phyloP scores from a whole-genome alignment of 2,329 filamentous ascomycete genomes.

The Eutypa lata region DNA sequence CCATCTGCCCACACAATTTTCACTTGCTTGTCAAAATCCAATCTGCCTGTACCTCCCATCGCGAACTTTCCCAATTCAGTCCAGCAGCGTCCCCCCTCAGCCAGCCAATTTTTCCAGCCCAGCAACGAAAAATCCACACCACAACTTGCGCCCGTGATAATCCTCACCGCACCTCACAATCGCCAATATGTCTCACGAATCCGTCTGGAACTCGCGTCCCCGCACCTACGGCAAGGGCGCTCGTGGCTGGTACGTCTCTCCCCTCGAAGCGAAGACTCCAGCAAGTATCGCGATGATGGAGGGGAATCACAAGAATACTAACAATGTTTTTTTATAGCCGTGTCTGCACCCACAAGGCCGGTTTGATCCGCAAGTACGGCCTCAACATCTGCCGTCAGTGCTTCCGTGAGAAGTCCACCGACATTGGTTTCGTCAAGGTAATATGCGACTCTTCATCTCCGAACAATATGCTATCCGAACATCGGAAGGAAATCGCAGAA shows the following conservation, averaged over 20 bases:
- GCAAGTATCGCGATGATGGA: too few species aligned
- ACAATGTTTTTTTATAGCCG: slow-evolving; percentile 44
- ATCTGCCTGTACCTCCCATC: background rate
- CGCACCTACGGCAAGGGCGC: slow-evolving; percentile 96
- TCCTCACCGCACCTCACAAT: background rate
- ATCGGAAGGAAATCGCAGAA: background rate
- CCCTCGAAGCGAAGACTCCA: too few species aligned
- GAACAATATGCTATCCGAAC: slow-evolving; percentile 8
- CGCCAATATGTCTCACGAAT: slow-evolving; percentile 68
- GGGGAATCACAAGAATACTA: slow-evolving; percentile 10
- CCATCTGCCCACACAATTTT: background rate
- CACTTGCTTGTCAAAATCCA: background rate
- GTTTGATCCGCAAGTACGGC: slow-evolving; percentile 99
- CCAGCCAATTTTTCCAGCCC: background rate
- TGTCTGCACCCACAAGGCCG: slow-evolving; percentile 86
- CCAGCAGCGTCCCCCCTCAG: background rate
- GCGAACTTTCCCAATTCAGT: background rate
- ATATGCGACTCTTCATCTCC: background rate
- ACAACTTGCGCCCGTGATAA: background rate
- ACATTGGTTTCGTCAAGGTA: slow-evolving; percentile 71
- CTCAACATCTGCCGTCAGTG: slow-evolving; percentile 83
- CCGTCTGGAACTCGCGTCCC: slow-evolving; percentile 98
- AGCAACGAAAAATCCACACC: background rate
- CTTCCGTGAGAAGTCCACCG: slow-evolving; percentile 71
- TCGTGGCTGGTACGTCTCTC: slow-evolving; percentile 75